Evolutionary conservation across 1,284 basidiomycete species (phyloP).

Genomic region (Ustilago bromivora): DNA sequence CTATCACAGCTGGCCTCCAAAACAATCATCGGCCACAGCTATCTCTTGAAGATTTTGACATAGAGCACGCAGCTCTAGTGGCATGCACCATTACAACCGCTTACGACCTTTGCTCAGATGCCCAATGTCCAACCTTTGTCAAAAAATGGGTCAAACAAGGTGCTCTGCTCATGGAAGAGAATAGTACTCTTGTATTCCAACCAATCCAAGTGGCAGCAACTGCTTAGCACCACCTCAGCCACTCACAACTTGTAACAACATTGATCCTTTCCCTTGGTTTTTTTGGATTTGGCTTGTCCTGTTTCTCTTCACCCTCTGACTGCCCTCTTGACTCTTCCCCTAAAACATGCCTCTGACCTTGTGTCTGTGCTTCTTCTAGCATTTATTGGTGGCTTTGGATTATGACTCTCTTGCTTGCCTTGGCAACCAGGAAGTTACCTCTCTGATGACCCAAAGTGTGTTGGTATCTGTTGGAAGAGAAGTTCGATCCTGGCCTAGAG

Average conservation of each 20-base stretch:
- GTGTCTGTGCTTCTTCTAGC: no score
- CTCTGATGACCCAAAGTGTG: no score
- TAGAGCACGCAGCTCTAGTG: neutral
- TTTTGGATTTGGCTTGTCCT: neutral
- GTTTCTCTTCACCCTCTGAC: neutral
- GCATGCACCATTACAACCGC: neutral
- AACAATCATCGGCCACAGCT: neutral
- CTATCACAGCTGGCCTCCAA: constrained; percentile 1
- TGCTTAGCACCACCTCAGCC: neutral
- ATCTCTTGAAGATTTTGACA: neutral
- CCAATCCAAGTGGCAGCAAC: neutral
- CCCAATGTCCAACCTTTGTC: neutral
- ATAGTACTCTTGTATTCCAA: neutral
- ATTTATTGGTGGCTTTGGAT: no score
- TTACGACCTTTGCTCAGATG: neutral
- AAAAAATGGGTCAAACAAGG: neutral
- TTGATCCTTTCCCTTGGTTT: neutral
- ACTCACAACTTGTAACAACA: neutral
- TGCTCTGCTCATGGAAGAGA: neutral
- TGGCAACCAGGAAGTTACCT: no score
- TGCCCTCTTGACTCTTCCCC: no score
- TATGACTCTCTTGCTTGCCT: no score
- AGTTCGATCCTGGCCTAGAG: neutral
- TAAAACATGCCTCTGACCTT: no score
- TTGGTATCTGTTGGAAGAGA: no score